Base-by-base conservation (phyloP, 2,329 filamentous ascomycete species). In the Fusarium globosum region DNA sequence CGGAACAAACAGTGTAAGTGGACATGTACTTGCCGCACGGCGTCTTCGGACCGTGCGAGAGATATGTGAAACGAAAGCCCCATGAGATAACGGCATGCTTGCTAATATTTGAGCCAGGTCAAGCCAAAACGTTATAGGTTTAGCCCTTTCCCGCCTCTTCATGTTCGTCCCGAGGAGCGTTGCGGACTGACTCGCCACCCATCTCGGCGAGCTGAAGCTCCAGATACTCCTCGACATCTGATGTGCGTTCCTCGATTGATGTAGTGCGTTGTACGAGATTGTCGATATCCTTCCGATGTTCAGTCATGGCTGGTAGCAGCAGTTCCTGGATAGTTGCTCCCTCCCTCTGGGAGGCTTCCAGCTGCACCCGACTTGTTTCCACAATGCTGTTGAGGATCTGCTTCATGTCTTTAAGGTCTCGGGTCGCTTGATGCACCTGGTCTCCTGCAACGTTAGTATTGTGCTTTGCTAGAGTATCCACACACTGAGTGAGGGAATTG, bases 71-170 rank as follows among this genome's bases (percentile, higher is more conserved):
- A 18, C 28, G 11, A 49, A 18, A 49, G 7, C 4, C 11, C 5
- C 2, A 13, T 33, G 15, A 5, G 46, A 13, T 18, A 33, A 13
- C 28, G 3, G 28, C 6, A 33, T 9, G 11, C 7, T 49, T 33
- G 7, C 15, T 18, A 13, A 15, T 8, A 49, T 3, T 49, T 9
- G 6, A 33, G 11, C 46, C 7, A 49, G 28, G 7, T 2, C 10
- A 15, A 9, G 15, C 10, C 6, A n/a, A 4, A 49, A 30, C 0
- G 13, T 7, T 7, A 18, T n/a, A n/a, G n/a, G n/a, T n/a, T n/a
- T n/a, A n/a, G n/a, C n/a, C n/a, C n/a, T n/a, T n/a, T n/a, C n/a
- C n/a, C n/a, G n/a, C n/a, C n/a, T n/a, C n/a, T n/a, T n/a, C n/a
- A n/a, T n/a, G n/a, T n/a, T n/a, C 16, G 21, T n/a, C 21, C 21